These are phyloP conservation scores for Candida berthetii DNA, from an alignment of 805 yeast genomes.

Conservation along the genomic window DNA sequence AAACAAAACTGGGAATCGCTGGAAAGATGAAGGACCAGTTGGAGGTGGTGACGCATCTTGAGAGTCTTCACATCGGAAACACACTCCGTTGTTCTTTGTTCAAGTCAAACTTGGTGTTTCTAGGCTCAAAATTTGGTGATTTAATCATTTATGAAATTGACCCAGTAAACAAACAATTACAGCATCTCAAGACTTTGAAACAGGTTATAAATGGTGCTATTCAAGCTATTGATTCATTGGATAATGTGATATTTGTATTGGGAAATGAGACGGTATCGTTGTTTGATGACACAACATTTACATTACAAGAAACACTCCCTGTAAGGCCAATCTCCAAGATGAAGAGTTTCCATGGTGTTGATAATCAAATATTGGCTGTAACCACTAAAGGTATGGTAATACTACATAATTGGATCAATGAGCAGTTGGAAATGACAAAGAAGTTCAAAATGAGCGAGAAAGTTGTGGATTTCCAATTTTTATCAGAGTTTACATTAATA, in stretches of 20 bases:
- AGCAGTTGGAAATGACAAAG: conserved; percentile 18
- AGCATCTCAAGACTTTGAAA: neutral
- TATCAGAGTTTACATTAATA: conserved; percentile 13
- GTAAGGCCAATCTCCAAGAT: conserved; percentile 9
- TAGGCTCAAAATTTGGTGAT: neutral
- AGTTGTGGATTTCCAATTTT: conserved; percentile 14
- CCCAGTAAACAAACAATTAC: neutral
- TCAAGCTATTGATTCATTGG: neutral
- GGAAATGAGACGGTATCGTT: conserved; percentile 3
- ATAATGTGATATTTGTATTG: neutral
- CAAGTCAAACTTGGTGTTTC: neutral
- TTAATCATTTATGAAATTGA: neutral
- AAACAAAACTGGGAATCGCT: no score
- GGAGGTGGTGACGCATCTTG: neutral
- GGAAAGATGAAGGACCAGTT: neutral
- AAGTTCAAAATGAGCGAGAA: conserved; percentile 23
- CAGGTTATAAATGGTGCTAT: neutral
- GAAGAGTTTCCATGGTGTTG: neutral
- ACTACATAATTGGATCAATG: conserved; percentile 20
- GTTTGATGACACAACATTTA: neutral
- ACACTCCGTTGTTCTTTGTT: neutral
- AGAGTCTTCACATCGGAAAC: neutral
- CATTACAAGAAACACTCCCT: conserved; percentile 11
- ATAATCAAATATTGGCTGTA: conserved; percentile 1
- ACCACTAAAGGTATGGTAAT: conserved; percentile 12